Percentiles rank a stretch among this genome's conserved stretches.
Evolutionary conservation across 1,139 yeast genomes (phyloP).

Genomic region (Geotrichum reessii): DNA sequence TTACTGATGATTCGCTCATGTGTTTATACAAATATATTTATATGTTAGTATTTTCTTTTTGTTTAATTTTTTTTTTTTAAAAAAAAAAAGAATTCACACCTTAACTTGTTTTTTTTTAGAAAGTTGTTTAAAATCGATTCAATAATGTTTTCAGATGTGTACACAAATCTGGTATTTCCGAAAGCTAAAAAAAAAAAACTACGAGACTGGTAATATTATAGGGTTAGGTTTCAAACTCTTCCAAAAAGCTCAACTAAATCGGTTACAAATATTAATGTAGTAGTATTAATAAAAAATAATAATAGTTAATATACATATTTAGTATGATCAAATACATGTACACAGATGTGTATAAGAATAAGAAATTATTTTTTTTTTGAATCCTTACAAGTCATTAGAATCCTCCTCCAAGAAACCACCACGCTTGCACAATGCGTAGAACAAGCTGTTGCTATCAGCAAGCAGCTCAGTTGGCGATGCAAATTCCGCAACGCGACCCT

Average conservation of each 20-base stretch:
- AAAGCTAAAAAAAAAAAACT: not conserved
- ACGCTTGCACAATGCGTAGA: conserved; percentile 71
- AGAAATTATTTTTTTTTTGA: too few relatives aligned
- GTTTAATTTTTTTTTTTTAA: too few relatives aligned
- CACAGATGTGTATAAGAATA: not conserved
- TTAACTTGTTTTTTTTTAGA: not conserved
- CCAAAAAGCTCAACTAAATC: not conserved
- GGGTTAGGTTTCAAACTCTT: not conserved
- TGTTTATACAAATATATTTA: not conserved
- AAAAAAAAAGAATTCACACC: not conserved
- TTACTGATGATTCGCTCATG: not conserved
- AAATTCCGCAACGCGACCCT: conserved; percentile 81
- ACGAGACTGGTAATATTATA: not conserved
- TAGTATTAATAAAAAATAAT: not conserved
- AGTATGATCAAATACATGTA: too few relatives aligned
- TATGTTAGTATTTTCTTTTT: not conserved
- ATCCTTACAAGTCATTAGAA: conserved; percentile 12
- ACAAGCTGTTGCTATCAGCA: conserved; percentile 60
- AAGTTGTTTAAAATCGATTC: not conserved
- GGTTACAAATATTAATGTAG: not conserved
- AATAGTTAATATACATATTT: not conserved
- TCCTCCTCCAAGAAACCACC: conserved; percentile 38
- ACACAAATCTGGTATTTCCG: too few relatives aligned
- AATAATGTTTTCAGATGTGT: too few relatives aligned
- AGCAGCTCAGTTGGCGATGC: conserved; percentile 71